Conservation (phyloP, 345 rosid genomes). For the Raphanus raphanistrum region DNA sequence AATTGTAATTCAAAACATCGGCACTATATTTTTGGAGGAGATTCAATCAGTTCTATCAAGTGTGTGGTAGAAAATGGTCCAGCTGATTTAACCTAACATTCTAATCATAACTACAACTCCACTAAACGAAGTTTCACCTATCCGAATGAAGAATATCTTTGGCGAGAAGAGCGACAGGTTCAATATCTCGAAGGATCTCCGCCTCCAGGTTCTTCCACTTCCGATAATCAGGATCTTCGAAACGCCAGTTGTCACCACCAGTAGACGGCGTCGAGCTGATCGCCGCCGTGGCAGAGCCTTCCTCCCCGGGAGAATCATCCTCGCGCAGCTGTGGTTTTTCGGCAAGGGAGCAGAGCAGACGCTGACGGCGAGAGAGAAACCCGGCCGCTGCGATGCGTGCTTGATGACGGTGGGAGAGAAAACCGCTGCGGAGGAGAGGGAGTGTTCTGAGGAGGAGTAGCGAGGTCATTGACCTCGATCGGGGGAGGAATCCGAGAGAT, state of each 20-base stretch:
- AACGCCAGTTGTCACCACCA: slow-evolving; percentile 44
- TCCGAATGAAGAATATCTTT: slow-evolving; percentile 79
- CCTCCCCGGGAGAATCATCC: slow-evolving; percentile 45
- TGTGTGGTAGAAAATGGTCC: neutral
- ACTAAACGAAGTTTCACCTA: slow-evolving; percentile 41
- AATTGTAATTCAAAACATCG: neutral
- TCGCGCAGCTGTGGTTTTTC: slow-evolving; percentile 43
- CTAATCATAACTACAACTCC: slow-evolving; percentile 3
- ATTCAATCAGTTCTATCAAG: neutral
- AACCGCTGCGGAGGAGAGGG: slow-evolving; percentile 46
- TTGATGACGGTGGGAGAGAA: slow-evolving; percentile 37
- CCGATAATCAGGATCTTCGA: slow-evolving; percentile 69
- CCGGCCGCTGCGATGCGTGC: slow-evolving; percentile 30
- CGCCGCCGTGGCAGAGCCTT: slow-evolving; percentile 30
- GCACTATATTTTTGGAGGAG: neutral
- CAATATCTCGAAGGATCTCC: slow-evolving; percentile 65
- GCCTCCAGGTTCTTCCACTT: slow-evolving; percentile 73
- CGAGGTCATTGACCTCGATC: slow-evolving; percentile 36
- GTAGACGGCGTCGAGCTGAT: slow-evolving; percentile 40
- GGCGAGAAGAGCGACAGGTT: slow-evolving; percentile 51
- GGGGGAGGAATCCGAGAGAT: slow-evolving; percentile 21
- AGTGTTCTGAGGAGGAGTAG: slow-evolving; percentile 61
- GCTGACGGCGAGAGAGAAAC: slow-evolving; percentile 37
- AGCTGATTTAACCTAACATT: neutral
- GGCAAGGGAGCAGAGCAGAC: slow-evolving; percentile 34